Base-by-base conservation (phyloP, 805 yeast species). In the Ogataea populi-albae region DNA sequence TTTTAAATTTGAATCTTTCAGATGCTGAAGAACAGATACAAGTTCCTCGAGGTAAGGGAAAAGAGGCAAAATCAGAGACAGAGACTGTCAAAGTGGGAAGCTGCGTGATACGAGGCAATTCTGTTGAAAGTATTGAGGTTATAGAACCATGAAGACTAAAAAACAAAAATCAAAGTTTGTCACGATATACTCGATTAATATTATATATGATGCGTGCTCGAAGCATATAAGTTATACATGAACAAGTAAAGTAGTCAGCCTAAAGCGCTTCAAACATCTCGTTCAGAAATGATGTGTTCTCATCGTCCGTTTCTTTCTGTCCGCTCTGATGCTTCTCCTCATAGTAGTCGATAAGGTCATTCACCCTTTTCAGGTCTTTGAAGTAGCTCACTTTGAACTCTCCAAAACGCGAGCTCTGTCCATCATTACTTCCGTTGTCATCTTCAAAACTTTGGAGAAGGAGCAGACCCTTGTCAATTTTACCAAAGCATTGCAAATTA, bases 21-120 rank as follows among this genome's bases (percentile, higher is more conserved):
- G 56, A 50, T 22, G 51, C 52, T 4, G 51, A 51, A 16, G 54
- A 54, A 28, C 17, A 34, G 18, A 33, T 43, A 5, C 18, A 26
- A 9, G 37, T 40, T 18, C 32, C 32, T 3, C 36, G 34, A 18
- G 23, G 32, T 17, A 37, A 23, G 15, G 23, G 16, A 11, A 32
- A 31, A 15, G 35, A 35, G 2, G 33, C 23, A 20, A 35, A 35
- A 12, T 26, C 35, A 21, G 37, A 24, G 10, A 37, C 41, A 20
- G 57, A 54, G 17, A 45, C 41, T 20, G 38, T 46, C 21, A 45
- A 49, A 9, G 40, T 59, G 11, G 65, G 65, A 6, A 54, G 55
- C 23, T 53, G 57, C 64, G 73, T 73, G 35, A 56, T 74, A n/a
- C 60, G 79, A 48, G 79, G 79, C 5, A 72, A 71, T 47, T 70